Base-by-base conservation (phyloP, 345 rosid genomes). In the Lepidium sativum region DNA sequence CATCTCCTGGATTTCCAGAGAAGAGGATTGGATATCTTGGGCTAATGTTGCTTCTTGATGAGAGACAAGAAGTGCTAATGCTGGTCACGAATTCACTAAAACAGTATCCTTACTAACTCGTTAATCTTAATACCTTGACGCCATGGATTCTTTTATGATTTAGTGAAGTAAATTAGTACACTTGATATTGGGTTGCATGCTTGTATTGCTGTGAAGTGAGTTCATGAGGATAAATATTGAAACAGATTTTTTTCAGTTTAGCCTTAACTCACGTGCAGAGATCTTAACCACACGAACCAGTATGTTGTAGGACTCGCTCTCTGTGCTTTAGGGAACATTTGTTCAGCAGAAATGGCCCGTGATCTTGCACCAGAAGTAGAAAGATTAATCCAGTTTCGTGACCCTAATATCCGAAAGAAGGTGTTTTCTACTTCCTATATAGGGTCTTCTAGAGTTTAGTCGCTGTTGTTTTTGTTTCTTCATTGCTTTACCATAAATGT, bases 341-440 rank as follows among this genome's bases (percentile, higher is more conserved):
- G 96, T 63, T 95, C 98, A 8, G 98, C 98, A 20, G 98, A 95
- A 77, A 95, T 95, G 98, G 98, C 99, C n/a, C 94, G 96, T 72
- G 99, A 91, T 85, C 96, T 95, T 75, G 99, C 98, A 4, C 94
- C 98, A 27, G 97, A 95, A 82, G 99, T 95, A 39, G 99, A 95
- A 78, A 82, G 91, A 82, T 77, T 95, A 73, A 80, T 95, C 72
- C 95, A 84, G 76, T 91, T 91, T 83, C 91, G 99, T 78, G 99
- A 95, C 78, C 99, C 99, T 60, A 95, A 95, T 75, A 81, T 91
- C 64, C 85, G 99, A 68, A 95, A 95, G 78, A 95, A 95, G 78
- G 99, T 44, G 27, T 67, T 56, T 67, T 44, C 32, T 65, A 34
- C 20, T 49, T 51, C 18, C 10, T 60, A 20, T 27, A 27, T 35